Base-by-base conservation (phyloP, 306 rosid species). In the Castanospermum australe region DNA sequence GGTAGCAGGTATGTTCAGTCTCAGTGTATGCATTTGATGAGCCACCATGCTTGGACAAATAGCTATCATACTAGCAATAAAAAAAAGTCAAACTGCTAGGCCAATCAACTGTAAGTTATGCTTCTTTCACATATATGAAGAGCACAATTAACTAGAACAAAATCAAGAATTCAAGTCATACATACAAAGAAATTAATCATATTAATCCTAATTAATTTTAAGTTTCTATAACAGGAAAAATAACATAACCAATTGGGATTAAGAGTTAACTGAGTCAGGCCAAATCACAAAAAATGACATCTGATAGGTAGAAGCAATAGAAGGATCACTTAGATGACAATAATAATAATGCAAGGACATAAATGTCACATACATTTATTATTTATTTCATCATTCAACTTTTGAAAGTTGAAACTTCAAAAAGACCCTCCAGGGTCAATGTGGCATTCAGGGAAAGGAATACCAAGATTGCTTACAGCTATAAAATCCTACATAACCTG, bases 1-100 rank as follows among this genome's bases (percentile, higher is more conserved):
- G 96, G 83, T 95, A 95, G 92, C 97, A 92, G n/a, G 99, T 95
- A 83, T 90, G 86, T 83, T 95, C 98, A 21, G 91, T 77, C 84
- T 93, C 97, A 30, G 99, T 95, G 80, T 88, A 95, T 32, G 99
- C 99, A 81, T 95, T 95, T 81, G 99, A 92, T 52, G 93, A 87
- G 25, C 99, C 99, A 77, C 99, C 99, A 60, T 95, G 99, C 84
- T 95, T 95, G 83, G 97, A 95, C 90, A 95, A 87, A 88, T 91
- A 95, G 85, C 98, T 91, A 85, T 95, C 99, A 83, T 93, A 95
- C 99, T 95, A 91, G 75, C 80, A 79, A 88, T 68, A 39, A 67
- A 73, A 84, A 84, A 90, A 59, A 82, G 84, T 84, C 81, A 90
- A 84, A 82, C 48, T 45, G 35, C 70, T 68, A 62, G 71, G 73